phyloP scores from a whole-genome alignment of 441 rosid species.

The Aleurites moluccanus region DNA sequence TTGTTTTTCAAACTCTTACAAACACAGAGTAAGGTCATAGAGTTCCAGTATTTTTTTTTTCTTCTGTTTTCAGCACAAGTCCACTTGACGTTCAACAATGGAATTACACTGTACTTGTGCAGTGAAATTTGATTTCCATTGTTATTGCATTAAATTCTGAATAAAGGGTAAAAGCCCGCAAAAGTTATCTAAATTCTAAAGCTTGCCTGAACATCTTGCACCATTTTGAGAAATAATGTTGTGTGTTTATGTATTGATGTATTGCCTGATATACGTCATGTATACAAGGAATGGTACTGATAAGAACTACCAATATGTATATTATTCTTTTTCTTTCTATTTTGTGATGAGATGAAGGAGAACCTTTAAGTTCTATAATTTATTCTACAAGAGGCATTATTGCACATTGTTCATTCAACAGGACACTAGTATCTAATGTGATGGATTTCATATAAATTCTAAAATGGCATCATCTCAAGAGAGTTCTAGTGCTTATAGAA shows the following conservation, averaged over 20 bases:
- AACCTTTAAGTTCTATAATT: not conserved
- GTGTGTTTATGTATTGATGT: not conserved
- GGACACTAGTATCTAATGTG: not conserved
- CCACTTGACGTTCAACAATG: not conserved
- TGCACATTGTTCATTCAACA: not conserved
- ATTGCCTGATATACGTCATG: too few species aligned
- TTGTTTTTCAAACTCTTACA: not conserved
- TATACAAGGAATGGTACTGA: not conserved
- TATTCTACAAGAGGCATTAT: not conserved
- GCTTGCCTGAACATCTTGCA: not conserved
- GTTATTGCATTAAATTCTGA: not conserved
- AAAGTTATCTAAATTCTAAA: not conserved
- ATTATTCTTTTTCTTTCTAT: not conserved
- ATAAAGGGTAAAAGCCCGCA: not conserved
- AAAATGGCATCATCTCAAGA: not conserved
- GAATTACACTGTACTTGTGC: not conserved
- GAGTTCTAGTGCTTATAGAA: not conserved
- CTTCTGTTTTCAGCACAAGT: not conserved
- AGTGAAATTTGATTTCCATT: not conserved
- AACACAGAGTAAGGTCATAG: not conserved
- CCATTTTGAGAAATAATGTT: not conserved
- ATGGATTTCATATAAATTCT: not conserved
- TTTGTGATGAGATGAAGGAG: not conserved
- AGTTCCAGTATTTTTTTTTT: not conserved
- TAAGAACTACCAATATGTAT: not conserved